phyloP scores from a whole-genome alignment of 176 grass and related monocot genomes.

The Zea mays region Zm-B73-REFERENCE-NAM-5.0 NC_050097.1:187394001-187394500 shows the following conservation, averaged over 20 bases:
- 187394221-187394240: constrained; percentile 42
- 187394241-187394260: constrained; percentile 56
- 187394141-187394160: constrained; percentile 94
- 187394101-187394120: constrained; percentile 55
- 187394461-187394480: no score
- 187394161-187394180: constrained; percentile 69
- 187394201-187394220: constrained; percentile 26
- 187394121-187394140: constrained; percentile 79
- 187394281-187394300: constrained; percentile 40
- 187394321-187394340: constrained; percentile 35
- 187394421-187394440: no score
- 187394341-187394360: background rate
- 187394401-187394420: background rate
- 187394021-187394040: no score
- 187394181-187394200: constrained; percentile 74
- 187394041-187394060: no score
- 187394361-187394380: no score
- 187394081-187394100: constrained; percentile 36
- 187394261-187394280: constrained; percentile 58
- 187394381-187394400: background rate
- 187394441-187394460: no score
- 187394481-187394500: no score
- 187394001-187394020: no score
- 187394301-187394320: constrained; percentile 67
- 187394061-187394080: no score